Conservation (phyloP, 2,329 filamentous ascomycete species). For the Alternaria arbusti region DNA sequence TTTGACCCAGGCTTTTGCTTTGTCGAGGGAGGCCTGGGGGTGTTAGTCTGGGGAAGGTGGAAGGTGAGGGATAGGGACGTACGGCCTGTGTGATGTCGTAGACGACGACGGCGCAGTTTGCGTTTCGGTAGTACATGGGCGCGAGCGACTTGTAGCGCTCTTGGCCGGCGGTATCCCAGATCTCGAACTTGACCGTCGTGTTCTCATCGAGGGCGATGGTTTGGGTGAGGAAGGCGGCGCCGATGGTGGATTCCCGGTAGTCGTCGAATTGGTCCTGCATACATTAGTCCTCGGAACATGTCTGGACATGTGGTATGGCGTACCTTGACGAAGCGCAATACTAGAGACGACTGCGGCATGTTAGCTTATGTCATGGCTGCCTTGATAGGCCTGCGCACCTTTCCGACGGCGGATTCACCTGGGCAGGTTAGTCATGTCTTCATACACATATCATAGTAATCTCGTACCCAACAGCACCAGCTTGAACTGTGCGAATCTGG, state of each 20-base stretch:
- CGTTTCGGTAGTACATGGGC: constrained; percentile 99
- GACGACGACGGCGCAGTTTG: constrained; percentile 98
- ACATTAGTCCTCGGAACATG: background rate
- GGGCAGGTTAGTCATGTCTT: constrained; percentile 30
- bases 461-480: constrained; percentile 90
- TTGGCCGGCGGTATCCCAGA: constrained; percentile 91
- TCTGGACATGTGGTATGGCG: constrained; percentile 24
- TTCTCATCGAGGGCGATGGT: constrained; percentile 98
- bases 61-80: constrained; percentile 50
- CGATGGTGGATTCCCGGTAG: constrained; percentile 97
- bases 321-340: constrained; percentile 97
- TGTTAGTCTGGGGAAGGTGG: constrained; percentile 23
- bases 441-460: background rate
- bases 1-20: constrained; percentile 99
- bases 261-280: constrained; percentile 95
- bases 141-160: constrained; percentile 98
- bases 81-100: constrained; percentile 99
- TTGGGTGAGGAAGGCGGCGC: constrained; percentile 97
- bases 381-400: constrained; percentile 65
- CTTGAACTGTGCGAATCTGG: constrained; percentile 98
- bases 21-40: constrained; percentile 87
- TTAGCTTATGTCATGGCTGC: constrained; percentile 39
- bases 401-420: constrained; percentile 99
- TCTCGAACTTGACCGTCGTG: constrained; percentile 99
- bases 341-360: constrained; percentile 83